These are phyloP conservation scores for Thymus mandschuricus DNA, from an alignment of 257 asterid species.

Conservation along the genomic window DNA sequence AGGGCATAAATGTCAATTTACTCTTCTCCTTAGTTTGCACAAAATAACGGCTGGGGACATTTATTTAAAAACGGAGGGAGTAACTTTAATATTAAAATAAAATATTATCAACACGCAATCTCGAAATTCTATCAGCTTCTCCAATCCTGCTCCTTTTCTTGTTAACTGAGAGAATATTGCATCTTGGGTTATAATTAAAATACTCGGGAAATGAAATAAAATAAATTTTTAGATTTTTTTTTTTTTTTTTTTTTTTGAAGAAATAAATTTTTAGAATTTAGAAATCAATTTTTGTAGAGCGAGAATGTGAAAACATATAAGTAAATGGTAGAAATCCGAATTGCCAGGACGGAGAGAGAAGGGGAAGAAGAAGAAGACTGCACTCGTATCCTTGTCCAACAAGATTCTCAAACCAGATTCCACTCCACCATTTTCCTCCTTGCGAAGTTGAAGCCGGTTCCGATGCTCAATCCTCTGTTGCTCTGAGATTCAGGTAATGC, in stretches of 20 bases:
- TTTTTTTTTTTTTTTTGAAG: too few relatives aligned
- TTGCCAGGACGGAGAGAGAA: background rate
- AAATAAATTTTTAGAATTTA: background rate
- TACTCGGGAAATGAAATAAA: background rate
- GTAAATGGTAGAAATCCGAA: background rate
- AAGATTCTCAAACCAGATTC: background rate
- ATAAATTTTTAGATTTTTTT: background rate
- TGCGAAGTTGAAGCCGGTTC: constrained; percentile 14
- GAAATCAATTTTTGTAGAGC: background rate
- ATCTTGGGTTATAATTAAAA: background rate
- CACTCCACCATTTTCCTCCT: constrained; percentile 6
- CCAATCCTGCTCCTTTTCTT: too few relatives aligned
- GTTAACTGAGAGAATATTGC: background rate
- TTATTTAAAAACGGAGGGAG: too few relatives aligned
- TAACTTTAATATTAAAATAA: background rate
- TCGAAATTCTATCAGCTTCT: background rate
- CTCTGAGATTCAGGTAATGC: constrained; percentile 33
- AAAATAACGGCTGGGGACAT: too few relatives aligned
- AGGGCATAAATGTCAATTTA: too few relatives aligned
- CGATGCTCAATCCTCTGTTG: constrained; percentile 1
- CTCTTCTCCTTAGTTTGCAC: too few relatives aligned
- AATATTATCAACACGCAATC: background rate
- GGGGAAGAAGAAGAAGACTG: background rate
- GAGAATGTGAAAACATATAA: background rate
- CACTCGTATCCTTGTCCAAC: background rate